Base-by-base conservation (phyloP, 805 yeast genomes). In the Limtongia smithiae region DNA sequence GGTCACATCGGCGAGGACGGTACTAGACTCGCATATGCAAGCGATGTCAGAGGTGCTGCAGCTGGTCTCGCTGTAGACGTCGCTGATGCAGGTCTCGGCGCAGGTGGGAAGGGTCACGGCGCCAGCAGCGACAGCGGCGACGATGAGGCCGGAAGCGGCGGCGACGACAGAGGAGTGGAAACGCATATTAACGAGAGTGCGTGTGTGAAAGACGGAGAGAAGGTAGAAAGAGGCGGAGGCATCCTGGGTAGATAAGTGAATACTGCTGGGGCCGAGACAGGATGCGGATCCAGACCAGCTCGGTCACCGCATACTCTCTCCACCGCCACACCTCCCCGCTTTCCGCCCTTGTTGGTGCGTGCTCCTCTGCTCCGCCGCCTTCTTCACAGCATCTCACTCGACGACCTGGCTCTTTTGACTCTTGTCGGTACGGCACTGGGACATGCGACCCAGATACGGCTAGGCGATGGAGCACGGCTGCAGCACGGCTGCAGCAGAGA, bases 51-150 rank as follows among this genome's bases (percentile, higher is more conserved):
- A 5, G 14, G 12, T 27, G 40, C n/a, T 15, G 49, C 58, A 50
- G 7, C 48, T 48, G 4, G 55, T 33, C 9, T 34, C 11, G 17
- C 35, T 3, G 32, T 50, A 34, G 17, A 46, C 49, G 21, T 25
- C 7, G 28, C 37, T 37, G 15, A 42, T 51, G 39, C 59, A 52
- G 22, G 35, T 20, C 37, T 51, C 42, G 14, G 55, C 52, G 40
- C 57, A 48, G 28, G 46, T 15, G 11, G 55, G 54, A 24, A 52
- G 49, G 27, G 15, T 33, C 22, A 45, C 18, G 39, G 46, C 20
- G 20, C 25, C 24, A 41, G 40, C 47, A 32, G 54, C 54, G 27
- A 46, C 11, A 18, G 44, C 57, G 34, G 39, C 21, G 30, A 53
- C 39, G 17, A 44, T 39, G 24, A 44, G 37, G 24, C 55, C 46